Conservation (phyloP, 495 filamentous ascomycete species). For the Pyronema domesticum region DNA sequence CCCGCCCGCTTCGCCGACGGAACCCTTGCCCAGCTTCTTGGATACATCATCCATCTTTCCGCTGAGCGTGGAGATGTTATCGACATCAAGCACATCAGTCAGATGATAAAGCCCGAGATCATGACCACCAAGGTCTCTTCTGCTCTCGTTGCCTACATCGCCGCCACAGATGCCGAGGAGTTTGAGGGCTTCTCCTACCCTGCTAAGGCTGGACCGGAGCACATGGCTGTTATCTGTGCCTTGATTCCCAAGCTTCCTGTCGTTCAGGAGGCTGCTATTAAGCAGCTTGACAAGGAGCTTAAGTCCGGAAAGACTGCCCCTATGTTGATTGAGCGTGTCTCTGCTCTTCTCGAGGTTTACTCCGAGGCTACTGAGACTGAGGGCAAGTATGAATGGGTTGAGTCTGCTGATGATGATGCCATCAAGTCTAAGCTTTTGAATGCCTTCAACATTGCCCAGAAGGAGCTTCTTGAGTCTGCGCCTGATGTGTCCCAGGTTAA, state of each 20-base stretch:
- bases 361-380: conserved; percentile 4
- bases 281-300: conserved; percentile 1
- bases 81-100: not conserved
- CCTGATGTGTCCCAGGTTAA: conserved; percentile 9
- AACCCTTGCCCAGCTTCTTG: not conserved
- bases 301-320: not conserved
- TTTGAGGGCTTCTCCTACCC: not conserved
- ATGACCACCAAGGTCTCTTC: not conserved
- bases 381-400: conserved; percentile 9
- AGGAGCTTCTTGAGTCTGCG: conserved; percentile 9
- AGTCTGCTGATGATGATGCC: not conserved
- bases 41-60: not conserved
- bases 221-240: conserved; percentile 11
- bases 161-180: not conserved
- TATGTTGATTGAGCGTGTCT: conserved; percentile 9
- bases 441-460: conserved; percentile 10
- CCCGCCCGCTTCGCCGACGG: not conserved
- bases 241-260: conserved; percentile 13
- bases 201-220: not conserved
- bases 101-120: not conserved
- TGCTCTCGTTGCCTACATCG: conserved; percentile 1
- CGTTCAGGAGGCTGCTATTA: conserved; percentile 6
- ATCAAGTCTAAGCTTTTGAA: conserved; percentile 8
- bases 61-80: not conserved
- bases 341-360: conserved; percentile 14